phyloP scores from a whole-genome alignment of 148 eudicot species.

The Euryodendron excelsum region DNA sequence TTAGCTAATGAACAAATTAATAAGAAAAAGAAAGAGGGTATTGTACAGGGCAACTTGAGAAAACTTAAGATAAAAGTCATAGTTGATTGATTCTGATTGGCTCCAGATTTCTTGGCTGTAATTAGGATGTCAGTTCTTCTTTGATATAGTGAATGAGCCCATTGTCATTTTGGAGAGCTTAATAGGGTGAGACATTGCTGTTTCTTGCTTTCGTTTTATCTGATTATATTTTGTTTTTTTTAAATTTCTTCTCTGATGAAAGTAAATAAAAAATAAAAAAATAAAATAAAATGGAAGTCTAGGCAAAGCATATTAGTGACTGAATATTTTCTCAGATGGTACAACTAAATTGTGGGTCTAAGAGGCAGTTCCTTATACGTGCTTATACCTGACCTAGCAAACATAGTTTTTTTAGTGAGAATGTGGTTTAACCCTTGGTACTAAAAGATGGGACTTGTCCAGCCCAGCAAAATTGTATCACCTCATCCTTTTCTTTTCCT shows the following conservation, averaged over 20 bases:
- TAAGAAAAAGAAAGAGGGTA: neutral
- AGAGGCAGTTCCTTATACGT: neutral
- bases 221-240: neutral
- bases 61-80: neutral
- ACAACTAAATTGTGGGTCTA: neutral
- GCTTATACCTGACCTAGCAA: neutral
- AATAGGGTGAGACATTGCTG: neutral
- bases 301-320: neutral
- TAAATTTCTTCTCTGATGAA: neutral
- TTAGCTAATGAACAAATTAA: neutral
- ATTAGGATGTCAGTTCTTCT: neutral
- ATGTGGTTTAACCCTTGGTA: neutral
- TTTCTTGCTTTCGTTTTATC: neutral
- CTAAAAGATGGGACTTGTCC: neutral
- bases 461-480: neutral
- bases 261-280: neutral
- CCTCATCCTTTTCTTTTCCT: neutral
- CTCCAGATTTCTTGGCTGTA: neutral
- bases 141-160: neutral
- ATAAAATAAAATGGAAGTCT: neutral
- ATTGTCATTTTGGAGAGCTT: neutral
- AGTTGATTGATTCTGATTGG: neutral
- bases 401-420: neutral
- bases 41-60: neutral
- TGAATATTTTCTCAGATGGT: neutral